Conservation (phyloP, 352 stramenopile species). For the Phytophthora syringae region DNA sequence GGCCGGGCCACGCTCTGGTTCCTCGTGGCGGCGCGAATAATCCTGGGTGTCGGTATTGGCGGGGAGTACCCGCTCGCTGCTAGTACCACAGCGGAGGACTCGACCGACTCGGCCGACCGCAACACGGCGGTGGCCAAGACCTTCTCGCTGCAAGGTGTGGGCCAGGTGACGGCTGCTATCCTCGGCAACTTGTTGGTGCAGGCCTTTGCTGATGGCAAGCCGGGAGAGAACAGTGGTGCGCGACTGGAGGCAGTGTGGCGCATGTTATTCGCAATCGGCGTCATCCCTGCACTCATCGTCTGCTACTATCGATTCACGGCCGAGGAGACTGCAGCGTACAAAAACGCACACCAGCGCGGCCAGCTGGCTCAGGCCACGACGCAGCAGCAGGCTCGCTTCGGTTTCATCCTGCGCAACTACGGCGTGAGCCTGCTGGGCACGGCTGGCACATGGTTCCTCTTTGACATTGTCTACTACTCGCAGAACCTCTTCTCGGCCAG, state of each 20-base stretch:
- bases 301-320: conserved; percentile 62
- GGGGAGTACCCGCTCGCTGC: conserved; percentile 54
- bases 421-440: conserved; percentile 52
- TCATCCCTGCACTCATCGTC: conserved; percentile 53
- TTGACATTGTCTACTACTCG: conserved; percentile 83
- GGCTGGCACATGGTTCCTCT: no score
- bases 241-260: conserved; percentile 74
- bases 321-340: conserved; percentile 60
- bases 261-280: conserved; percentile 60
- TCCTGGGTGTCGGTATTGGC: conserved; percentile 28
- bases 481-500: conserved; percentile 77
- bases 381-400: conserved; percentile 26
- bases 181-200: conserved; percentile 69
- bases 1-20: conserved; percentile 24
- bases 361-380: background rate
- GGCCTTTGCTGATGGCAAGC: conserved; percentile 42
- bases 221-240: conserved; percentile 40
- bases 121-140: conserved; percentile 60
- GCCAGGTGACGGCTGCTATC: conserved; percentile 58
- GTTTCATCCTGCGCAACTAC: conserved; percentile 58
- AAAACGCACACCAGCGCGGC: conserved; percentile 10
- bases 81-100: conserved; percentile 59
- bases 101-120: conserved; percentile 46
- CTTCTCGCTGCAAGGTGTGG: conserved; percentile 73
- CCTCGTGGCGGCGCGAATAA: conserved; percentile 19